Conservation (phyloP, 1,139 yeast genomes). For the Kurtzmaniella natalensis region DNA sequence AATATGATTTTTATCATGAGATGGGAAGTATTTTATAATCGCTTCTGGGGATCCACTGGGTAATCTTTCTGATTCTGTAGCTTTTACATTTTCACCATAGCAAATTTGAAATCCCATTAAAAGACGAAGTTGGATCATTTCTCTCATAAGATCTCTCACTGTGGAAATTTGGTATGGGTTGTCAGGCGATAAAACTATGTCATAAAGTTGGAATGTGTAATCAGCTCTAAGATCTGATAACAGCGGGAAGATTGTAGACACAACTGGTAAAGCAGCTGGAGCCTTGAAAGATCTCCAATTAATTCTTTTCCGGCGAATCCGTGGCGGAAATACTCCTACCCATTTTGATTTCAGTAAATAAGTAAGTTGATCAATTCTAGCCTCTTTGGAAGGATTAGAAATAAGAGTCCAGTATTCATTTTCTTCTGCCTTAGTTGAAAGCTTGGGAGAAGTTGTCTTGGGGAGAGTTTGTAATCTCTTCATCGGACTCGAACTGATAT, state of each 20-base stretch:
- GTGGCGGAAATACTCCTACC: slow-evolving; percentile 81
- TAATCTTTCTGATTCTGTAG: slow-evolving; percentile 58
- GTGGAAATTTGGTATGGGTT: slow-evolving; percentile 48
- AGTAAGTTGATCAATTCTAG: slow-evolving; percentile 38
- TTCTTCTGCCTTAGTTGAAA: background rate
- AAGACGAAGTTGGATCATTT: slow-evolving; percentile 81
- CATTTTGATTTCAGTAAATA: slow-evolving; percentile 55
- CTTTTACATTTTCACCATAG: slow-evolving; percentile 60
- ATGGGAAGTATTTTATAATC: slow-evolving; percentile 39
- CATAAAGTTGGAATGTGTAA: slow-evolving; percentile 62
- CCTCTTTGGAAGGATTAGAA: slow-evolving; percentile 63
- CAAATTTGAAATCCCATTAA: slow-evolving; percentile 90
- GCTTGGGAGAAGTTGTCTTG: background rate
- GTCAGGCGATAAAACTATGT: slow-evolving; percentile 54
- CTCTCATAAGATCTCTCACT: slow-evolving; percentile 61
- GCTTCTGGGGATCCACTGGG: slow-evolving; percentile 53
- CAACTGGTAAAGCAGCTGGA: slow-evolving; percentile 88
- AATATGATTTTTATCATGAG: slow-evolving; percentile 46
- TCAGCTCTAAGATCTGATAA: slow-evolving; percentile 58
- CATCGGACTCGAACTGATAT: background rate
- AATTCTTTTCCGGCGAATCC: slow-evolving; percentile 59
- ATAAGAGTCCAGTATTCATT: slow-evolving; percentile 58
- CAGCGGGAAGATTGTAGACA: slow-evolving; percentile 74
- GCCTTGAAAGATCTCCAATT: slow-evolving; percentile 92
- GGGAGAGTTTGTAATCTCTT: background rate